Evolutionary conservation across 495 filamentous ascomycete species (phyloP).

Genomic region (Aspergillus sclerotiicarbonarius): DNA sequence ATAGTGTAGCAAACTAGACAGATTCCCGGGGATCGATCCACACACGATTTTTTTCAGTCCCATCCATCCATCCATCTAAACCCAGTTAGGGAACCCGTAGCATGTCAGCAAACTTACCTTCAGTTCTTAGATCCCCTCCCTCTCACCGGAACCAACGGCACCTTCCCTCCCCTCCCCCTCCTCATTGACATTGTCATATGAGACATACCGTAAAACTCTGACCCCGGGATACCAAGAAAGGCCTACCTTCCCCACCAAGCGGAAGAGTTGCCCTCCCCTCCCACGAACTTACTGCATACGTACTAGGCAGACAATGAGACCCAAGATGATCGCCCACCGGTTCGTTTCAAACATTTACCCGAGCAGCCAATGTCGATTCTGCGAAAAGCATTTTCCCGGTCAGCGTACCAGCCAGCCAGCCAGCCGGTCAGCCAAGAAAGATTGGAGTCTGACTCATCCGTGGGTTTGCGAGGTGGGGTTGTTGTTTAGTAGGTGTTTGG

Average conservation of each 20-base stretch:
- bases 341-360: background rate
- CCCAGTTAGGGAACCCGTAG: background rate
- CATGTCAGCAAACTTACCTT: background rate
- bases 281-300: background rate
- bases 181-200: too few species aligned
- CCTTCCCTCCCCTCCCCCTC: too few species aligned
- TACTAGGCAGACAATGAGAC: background rate
- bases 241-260: too few species aligned
- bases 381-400: background rate
- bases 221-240: too few species aligned
- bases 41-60: background rate
- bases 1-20: slow-evolving; percentile 16
- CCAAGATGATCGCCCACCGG: background rate
- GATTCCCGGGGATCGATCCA: background rate
- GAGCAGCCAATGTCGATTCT: background rate
- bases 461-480: too few species aligned
- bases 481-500: too few species aligned
- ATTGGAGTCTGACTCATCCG: too few species aligned
- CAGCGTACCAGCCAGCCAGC: background rate
- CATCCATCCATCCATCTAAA: background rate
- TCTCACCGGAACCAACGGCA: too few species aligned
- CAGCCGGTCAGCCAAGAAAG: background rate
- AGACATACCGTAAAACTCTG: too few species aligned
- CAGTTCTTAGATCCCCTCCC: too few species aligned
- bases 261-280: background rate